Evolutionary conservation across 2,329 filamentous ascomycete genomes (phyloP), one percentile per base, ranked within the genome.

Genomic region (Curvularia lunata): DNA sequence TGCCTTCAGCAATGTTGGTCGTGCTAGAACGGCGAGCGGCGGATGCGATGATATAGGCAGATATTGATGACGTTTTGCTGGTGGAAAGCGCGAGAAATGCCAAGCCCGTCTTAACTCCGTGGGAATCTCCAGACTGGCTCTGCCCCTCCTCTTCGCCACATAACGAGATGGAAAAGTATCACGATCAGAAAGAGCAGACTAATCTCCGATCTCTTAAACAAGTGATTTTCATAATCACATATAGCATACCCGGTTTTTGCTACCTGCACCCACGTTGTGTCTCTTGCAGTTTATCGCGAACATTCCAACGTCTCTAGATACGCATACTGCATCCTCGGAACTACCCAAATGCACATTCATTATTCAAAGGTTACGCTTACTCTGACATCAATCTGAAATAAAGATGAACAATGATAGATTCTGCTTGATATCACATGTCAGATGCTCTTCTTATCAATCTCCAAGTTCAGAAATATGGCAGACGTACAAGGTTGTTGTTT

Each of bases 61-160:
- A 55, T 38, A 41, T 59, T 30, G 57, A 62, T 63, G 62, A 66
- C 56, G 57, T 61, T 56, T 52, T 50, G 27, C 27, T 37, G 52
- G 61, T 62, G 54, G 65, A 68, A 66, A 30, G 54, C 59, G 54
- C 65, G 54, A 66, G 65, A 68, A 68, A 61, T 54, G 54, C 62
- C 55, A 58, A 65, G 60, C 60, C 40, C 58, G 45, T 38, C 47
- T 54, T 61, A 61, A 52, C 37, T 58, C 58, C 48, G 55, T 43
- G 43, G 27, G 43, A 46, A 46, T 4, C 43, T 46, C 32, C 42
- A 45, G 23, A 9, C 37, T 6, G n/a, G 9, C 37, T 41, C 40
- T 42, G 40, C 27, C 43, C 43, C 43, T 46, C 43, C 25, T 30
- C 19, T 23, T 28, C 27, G 27, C 43, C 27, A 46, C 27, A 28